Conservation (phyloP, 371 early-diverging fungal species). For the Mucor lusitanicus region DNA sequence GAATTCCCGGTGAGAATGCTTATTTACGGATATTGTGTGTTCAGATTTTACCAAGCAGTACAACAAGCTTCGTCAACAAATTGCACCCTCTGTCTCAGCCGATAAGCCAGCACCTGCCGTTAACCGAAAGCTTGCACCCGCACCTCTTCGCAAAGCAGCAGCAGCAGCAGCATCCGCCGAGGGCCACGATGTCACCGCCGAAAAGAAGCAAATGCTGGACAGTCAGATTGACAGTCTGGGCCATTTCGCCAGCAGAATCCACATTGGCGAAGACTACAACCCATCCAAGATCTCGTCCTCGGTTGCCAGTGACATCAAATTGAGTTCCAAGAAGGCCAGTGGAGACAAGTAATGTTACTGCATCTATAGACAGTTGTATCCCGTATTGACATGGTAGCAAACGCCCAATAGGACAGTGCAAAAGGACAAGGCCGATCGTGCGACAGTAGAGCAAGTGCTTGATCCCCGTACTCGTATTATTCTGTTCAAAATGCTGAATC, state of each 20-base stretch:
- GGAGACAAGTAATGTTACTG: constrained; percentile 65
- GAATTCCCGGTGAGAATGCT: not conserved
- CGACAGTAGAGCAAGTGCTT: constrained; percentile 97
- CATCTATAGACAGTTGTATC: no score
- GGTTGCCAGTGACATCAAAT: constrained; percentile 59
- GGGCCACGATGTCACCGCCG: constrained; percentile 9
- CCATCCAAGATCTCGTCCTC: constrained; percentile 42
- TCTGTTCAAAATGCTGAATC: constrained; percentile 93
- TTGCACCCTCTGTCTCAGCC: constrained; percentile 36
- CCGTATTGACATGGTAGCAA: not conserved
- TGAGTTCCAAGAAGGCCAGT: constrained; percentile 79
- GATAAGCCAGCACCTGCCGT: constrained; percentile 44
- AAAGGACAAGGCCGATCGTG: constrained; percentile 95
- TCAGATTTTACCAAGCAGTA: constrained; percentile 93
- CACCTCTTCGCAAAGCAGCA: constrained; percentile 20
- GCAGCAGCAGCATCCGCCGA: constrained; percentile 1
- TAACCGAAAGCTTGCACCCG: constrained; percentile 32
- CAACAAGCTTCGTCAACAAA: constrained; percentile 76
- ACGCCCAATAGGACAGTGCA: constrained; percentile 31
- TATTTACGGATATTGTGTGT: not conserved
- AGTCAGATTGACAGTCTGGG: constrained; percentile 61
- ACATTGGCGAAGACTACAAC: constrained; percentile 59
- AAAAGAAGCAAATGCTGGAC: constrained; percentile 42
- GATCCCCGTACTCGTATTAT: constrained; percentile 98
- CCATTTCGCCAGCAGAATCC: constrained; percentile 65